phyloP scores from a whole-genome alignment of 352 stramenopile genomes.

The Pythium angustatum region DNA sequence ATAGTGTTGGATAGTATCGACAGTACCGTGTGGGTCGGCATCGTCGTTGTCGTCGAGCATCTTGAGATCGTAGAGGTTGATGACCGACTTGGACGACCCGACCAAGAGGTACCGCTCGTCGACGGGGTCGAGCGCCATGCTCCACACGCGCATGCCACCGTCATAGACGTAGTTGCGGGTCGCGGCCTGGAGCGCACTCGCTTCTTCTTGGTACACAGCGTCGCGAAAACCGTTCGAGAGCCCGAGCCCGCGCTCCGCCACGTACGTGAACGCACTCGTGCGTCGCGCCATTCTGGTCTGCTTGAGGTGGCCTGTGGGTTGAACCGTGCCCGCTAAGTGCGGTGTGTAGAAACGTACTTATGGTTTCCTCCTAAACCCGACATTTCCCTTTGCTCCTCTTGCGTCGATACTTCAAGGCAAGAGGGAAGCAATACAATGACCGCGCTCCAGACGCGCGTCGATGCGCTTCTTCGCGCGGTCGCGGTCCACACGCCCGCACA shows the following conservation, averaged over 20 bases:
- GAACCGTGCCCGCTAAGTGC: constrained; percentile 9
- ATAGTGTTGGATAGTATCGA: constrained; percentile 20
- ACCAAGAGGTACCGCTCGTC: constrained; percentile 64
- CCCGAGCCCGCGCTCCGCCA: constrained; percentile 55
- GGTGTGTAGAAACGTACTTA: no score
- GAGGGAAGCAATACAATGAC: not conserved
- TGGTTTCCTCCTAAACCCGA: not conserved
- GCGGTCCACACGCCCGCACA: not conserved
- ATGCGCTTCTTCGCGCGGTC: constrained; percentile 22
- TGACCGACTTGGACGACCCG: constrained; percentile 52
- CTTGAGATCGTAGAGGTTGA: constrained; percentile 66
- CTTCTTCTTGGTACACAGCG: constrained; percentile 34
- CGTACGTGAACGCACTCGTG: constrained; percentile 50
- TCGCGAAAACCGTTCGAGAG: constrained; percentile 47
- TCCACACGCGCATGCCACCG: constrained; percentile 58
- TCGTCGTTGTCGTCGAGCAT: constrained; percentile 51
- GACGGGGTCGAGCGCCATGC: constrained; percentile 55
- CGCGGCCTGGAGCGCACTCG: constrained; percentile 29
- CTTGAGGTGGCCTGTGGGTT: constrained; percentile 1
- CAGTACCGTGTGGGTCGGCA: constrained; percentile 10
- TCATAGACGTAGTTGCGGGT: constrained; percentile 65
- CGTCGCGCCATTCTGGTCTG: not conserved
- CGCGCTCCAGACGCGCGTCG: constrained; percentile 12
- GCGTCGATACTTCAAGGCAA: not conserved
- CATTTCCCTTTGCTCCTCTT: not conserved